Percentiles rank a stretch among this genome's conserved stretches.
These are phyloP conservation scores for Groenewaldozyma tartarivorans DNA, from an alignment of 805 yeast species.

Conservation along the genomic window DNA sequence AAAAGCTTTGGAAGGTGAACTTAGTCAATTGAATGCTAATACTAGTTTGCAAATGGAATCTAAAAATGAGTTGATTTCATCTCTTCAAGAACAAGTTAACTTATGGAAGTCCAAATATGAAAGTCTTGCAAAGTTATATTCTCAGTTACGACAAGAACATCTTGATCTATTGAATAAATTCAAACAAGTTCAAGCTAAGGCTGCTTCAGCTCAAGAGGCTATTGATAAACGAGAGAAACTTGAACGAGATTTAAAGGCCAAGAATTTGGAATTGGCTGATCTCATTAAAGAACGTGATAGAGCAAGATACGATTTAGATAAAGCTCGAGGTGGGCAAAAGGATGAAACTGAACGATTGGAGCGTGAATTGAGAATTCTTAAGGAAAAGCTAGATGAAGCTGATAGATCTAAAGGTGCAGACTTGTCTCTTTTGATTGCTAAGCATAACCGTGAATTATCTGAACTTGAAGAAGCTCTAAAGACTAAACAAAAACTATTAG, in stretches of 20 bases:
- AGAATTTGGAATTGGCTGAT: constrained; percentile 81
- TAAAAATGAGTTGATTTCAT: constrained; percentile 61
- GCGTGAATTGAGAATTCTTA: constrained; percentile 52
- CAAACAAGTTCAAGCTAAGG: constrained; percentile 76
- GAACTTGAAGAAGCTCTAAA: constrained; percentile 34
- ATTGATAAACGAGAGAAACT: constrained; percentile 71
- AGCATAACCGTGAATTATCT: constrained; percentile 55
- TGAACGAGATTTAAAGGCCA: constrained; percentile 75
- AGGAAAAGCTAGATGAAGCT: constrained; percentile 46
- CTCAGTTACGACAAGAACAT: constrained; percentile 89
- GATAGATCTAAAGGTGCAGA: constrained; percentile 59
- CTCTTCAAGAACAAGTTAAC: constrained; percentile 62
- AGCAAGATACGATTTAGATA: constrained; percentile 73
- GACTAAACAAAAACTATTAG: constrained; percentile 25
- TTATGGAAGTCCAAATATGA: constrained; percentile 85
- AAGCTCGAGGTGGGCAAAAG: constrained; percentile 53
- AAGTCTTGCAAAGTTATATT: constrained; percentile 76
- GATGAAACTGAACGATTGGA: constrained; percentile 57
- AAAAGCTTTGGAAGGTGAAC: constrained; percentile 67
- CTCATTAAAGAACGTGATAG: constrained; percentile 83
- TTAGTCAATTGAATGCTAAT: constrained; percentile 47
- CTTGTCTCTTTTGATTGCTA: constrained; percentile 46
- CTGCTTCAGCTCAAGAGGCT: constrained; percentile 84
- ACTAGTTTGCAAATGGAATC: constrained; percentile 66
- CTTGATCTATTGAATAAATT: constrained; percentile 65